Percentiles rank a stretch among this genome's conserved stretches.
phyloP scores from a whole-genome alignment of 768 basidiomycete genomes.

The Mycena belliarum region DNA sequence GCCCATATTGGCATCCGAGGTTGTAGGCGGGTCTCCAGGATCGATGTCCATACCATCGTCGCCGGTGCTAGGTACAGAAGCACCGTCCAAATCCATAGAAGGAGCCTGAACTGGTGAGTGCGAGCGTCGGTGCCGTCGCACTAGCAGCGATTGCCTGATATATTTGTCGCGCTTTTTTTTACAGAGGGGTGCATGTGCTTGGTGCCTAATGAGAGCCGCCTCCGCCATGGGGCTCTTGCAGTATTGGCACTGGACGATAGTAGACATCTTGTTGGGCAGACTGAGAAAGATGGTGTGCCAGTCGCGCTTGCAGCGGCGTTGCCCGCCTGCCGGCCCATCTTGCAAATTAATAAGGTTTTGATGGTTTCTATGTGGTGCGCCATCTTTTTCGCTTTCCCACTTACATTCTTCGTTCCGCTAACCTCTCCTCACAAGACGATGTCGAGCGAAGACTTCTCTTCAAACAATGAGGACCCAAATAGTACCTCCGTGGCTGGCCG shows the following conservation, averaged over 20 bases:
- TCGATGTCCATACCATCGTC: not conserved
- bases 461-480: not conserved
- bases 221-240: not conserved
- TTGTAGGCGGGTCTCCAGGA: not conserved
- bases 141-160: not conserved
- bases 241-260: not conserved
- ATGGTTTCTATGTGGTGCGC: not conserved
- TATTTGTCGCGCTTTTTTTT: not conserved
- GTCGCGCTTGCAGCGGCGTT: too few relatives aligned
- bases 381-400: slow-evolving; percentile 16
- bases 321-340: too few relatives aligned
- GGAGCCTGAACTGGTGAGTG: not conserved
- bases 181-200: not conserved
- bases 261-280: not conserved
- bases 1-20: not conserved
- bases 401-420: not conserved
- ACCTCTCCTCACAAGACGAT: not conserved
- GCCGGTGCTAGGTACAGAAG: not conserved
- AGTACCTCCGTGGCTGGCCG: not conserved
- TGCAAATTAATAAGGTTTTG: not conserved
- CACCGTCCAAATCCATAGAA: not conserved
- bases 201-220: not conserved
- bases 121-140: not conserved
- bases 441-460: not conserved
- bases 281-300: too few relatives aligned